These are phyloP conservation scores for Ramichloridium luteum DNA, from an alignment of 2,329 filamentous ascomycete genomes.

Conservation along the genomic window DNA sequence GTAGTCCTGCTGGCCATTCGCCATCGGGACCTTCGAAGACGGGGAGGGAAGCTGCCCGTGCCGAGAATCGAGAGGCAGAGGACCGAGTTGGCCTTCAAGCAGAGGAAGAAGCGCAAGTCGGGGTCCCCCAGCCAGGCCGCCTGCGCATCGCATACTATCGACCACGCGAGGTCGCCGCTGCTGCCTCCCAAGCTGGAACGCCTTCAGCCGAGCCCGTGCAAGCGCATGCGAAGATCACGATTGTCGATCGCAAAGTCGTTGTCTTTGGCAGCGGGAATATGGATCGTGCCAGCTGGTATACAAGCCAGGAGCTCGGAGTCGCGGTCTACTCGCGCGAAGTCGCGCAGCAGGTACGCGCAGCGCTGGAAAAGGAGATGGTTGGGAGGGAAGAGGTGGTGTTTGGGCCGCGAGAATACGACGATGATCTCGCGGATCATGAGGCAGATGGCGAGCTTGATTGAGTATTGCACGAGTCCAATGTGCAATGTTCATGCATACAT, in stretches of 20 bases:
- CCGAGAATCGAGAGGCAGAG: too few species aligned
- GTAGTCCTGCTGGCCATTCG: too few species aligned
- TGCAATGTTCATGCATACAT: too few species aligned
- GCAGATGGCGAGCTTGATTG: too few species aligned
- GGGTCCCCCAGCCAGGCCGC: conserved; percentile 32
- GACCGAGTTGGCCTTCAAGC: too few species aligned
- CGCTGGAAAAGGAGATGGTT: conserved; percentile 8
- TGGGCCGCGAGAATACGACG: too few species aligned
- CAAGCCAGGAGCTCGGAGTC: conserved; percentile 71
- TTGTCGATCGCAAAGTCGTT: conserved; percentile 56
- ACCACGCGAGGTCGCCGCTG: conserved; percentile 16
- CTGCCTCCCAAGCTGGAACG: too few species aligned
- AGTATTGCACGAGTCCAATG: too few species aligned
- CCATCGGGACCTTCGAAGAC: conserved; percentile 25
- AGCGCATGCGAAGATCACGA: conserved; percentile 64
- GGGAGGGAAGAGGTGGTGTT: conserved; percentile 2
- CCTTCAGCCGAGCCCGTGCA: conserved; percentile 54
- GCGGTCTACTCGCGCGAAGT: conserved; percentile 37
- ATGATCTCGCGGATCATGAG: too few species aligned
- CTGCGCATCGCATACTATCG: conserved; percentile 50
- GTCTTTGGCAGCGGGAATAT: conserved; percentile 72
- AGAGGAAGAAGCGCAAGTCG: conserved; percentile 37
- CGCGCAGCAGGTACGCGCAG: conserved; percentile 18
- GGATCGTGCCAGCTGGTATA: conserved; percentile 77
- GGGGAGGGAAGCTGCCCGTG: too few species aligned